phyloP scores from a whole-genome alignment of 2,329 filamentous ascomycete species.

The Pyricularia pennisetigena region DNA sequence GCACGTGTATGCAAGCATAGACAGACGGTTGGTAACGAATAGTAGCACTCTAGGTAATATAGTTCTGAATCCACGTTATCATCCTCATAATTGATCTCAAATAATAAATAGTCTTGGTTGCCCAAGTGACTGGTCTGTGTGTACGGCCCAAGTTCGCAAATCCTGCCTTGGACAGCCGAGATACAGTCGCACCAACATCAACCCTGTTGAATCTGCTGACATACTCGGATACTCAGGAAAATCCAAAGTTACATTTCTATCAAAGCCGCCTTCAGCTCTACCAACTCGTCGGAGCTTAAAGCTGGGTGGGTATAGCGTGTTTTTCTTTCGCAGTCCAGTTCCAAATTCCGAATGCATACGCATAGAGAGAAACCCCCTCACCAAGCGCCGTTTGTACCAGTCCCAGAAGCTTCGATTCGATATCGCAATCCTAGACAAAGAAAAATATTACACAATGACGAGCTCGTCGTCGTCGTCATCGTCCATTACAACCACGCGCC shows the following conservation, averaged over 20 bases:
- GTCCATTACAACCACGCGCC: slow-evolving; percentile 22
- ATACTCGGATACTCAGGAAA: not conserved
- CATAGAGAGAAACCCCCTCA: not conserved
- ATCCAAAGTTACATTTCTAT: not conserved
- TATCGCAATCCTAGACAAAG: not conserved
- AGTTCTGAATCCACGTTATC: no score
- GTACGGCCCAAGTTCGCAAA: no score
- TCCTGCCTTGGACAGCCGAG: no score
- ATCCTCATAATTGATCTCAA: no score
- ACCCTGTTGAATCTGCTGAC: not conserved
- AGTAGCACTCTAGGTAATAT: no score
- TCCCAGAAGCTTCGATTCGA: not conserved
- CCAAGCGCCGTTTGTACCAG: not conserved
- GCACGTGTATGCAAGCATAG: no score
- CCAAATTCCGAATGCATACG: not conserved
- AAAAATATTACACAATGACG: slow-evolving; percentile 28
- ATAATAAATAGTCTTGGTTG: no score
- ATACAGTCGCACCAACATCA: not conserved
- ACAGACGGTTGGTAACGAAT: no score
- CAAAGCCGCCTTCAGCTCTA: not conserved
- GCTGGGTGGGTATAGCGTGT: not conserved
- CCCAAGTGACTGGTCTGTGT: no score
- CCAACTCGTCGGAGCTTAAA: not conserved
- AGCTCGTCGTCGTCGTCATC: slow-evolving; percentile 38
- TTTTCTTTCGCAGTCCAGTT: not conserved